A percentile compares a stretch with the other conserved stretches of the same genome.
These are phyloP conservation scores for Lophium mytilinum DNA, from an alignment of 495 filamentous ascomycete species.

Conservation along the genomic window DNA sequence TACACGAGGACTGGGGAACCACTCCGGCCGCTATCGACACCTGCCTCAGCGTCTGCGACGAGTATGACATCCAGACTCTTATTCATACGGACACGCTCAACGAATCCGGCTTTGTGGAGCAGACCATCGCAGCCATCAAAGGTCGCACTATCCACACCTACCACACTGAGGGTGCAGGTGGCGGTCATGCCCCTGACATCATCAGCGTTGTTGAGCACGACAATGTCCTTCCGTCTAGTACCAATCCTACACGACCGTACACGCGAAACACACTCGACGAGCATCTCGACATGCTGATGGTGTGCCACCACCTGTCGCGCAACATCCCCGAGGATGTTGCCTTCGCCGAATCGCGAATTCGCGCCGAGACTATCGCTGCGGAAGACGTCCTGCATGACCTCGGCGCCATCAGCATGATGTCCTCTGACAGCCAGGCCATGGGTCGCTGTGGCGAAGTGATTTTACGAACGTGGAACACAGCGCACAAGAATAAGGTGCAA, in stretches of 20 bases:
- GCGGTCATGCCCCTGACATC: slow-evolving; percentile 95
- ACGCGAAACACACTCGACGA: slow-evolving; percentile 92
- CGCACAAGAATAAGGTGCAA: slow-evolving; percentile 94
- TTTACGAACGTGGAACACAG: slow-evolving; percentile 92
- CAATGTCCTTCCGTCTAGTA: slow-evolving; percentile 89
- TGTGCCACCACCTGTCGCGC: slow-evolving; percentile 88
- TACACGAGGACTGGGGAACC: slow-evolving; percentile 96
- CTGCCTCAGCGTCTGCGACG: slow-evolving; percentile 80
- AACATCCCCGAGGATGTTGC: slow-evolving; percentile 94
- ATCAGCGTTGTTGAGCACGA: slow-evolving; percentile 84
- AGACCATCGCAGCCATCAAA: slow-evolving; percentile 81
- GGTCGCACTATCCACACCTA: slow-evolving; percentile 93
- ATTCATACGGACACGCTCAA: slow-evolving; percentile 98
- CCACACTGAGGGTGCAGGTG: slow-evolving; percentile 95
- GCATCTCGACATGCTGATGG: slow-evolving; percentile 98
- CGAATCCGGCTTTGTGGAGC: slow-evolving; percentile 94
- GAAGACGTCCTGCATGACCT: slow-evolving; percentile 96
- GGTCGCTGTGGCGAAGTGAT: slow-evolving; percentile 94
- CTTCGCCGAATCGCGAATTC: slow-evolving; percentile 91
- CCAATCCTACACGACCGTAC: slow-evolving; percentile 90
- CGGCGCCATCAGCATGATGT: slow-evolving; percentile 98
- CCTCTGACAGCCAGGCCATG: slow-evolving; percentile 94
- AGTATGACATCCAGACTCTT: slow-evolving; percentile 86
- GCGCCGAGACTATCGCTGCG: slow-evolving; percentile 92
- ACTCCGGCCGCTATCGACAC: slow-evolving; percentile 90